Percentiles rank a stretch among this genome's conserved stretches.
Conservation (phyloP, 1,139 yeast genomes). For the Kurtzmaniella quercitrusa region DNA sequence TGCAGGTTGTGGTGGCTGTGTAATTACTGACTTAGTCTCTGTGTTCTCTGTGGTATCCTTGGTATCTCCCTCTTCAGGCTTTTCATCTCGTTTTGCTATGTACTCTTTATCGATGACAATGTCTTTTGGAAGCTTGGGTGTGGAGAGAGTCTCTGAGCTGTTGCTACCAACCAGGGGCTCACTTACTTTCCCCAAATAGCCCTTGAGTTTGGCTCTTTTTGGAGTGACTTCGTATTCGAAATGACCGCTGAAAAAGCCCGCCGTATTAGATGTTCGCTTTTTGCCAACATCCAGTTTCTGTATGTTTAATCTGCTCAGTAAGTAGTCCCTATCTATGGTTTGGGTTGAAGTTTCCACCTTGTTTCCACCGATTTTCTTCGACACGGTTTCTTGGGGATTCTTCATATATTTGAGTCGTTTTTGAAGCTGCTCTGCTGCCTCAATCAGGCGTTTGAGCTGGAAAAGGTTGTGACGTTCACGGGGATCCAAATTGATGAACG, state of each 20-base stretch:
- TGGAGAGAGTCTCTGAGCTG: not conserved
- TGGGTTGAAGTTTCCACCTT: slow-evolving; percentile 42
- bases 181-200: slow-evolving; percentile 28
- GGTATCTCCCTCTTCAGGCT: not conserved
- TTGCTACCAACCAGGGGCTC: not conserved
- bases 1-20: not conserved
- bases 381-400: slow-evolving; percentile 36
- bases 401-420: slow-evolving; percentile 34
- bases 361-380: slow-evolving; percentile 12
- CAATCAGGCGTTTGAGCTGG: slow-evolving; percentile 36
- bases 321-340: slow-evolving; percentile 30
- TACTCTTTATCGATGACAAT: not conserved
- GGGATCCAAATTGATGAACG: slow-evolving; percentile 45
- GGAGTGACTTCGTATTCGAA: slow-evolving; percentile 32
- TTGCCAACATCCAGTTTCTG: slow-evolving; percentile 7
- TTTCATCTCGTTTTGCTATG: not conserved
- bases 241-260: slow-evolving; percentile 32
- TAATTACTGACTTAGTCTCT: too few species aligned
- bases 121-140: slow-evolving; percentile 1
- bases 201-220: slow-evolving; percentile 16
- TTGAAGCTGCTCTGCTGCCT: slow-evolving; percentile 31
- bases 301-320: slow-evolving; percentile 24
- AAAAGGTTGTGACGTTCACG: slow-evolving; percentile 40
- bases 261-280: slow-evolving; percentile 12
- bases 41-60: not conserved